These are phyloP conservation scores for Backusella tuberculispora DNA, from an alignment of 192 early-diverging fungal genomes.

Conservation along the genomic window DNA sequence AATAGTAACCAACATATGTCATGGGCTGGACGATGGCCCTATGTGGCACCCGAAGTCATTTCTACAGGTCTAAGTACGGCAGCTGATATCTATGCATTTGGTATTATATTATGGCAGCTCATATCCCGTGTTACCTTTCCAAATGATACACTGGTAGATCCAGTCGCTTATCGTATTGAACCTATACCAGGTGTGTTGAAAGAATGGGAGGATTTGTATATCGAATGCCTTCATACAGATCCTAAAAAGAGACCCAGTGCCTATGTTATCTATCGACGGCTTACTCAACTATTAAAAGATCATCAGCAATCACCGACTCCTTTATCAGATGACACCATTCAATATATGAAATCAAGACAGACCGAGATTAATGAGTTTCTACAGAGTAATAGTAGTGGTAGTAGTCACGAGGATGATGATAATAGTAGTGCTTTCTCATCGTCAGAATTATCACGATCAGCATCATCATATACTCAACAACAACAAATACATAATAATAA, in stretches of 20 bases:
- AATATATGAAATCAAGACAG: slow-evolving; percentile 21
- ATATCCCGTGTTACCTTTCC: slow-evolving; percentile 36
- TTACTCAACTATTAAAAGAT: slow-evolving; percentile 13
- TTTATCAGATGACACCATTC: neutral
- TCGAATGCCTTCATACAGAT: slow-evolving; percentile 21
- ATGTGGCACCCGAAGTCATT: slow-evolving; percentile 33
- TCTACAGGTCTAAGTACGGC: slow-evolving; percentile 22
- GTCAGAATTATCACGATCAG: neutral
- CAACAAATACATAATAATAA: too few relatives aligned
- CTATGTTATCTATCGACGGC: slow-evolving; percentile 18
- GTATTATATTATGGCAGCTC: slow-evolving; percentile 37
- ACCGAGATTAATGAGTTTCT: slow-evolving; percentile 16
- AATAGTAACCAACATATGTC: neutral
- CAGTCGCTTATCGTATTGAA: slow-evolving; percentile 33
- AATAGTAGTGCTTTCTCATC: neutral
- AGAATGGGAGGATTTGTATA: slow-evolving; percentile 27
- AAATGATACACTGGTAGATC: slow-evolving; percentile 29
- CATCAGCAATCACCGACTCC: neutral
- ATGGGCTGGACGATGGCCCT: slow-evolving; percentile 29
- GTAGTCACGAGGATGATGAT: neutral
- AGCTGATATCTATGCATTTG: slow-evolving; percentile 33
- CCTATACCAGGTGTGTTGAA: slow-evolving; percentile 31
- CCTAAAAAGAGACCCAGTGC: slow-evolving; percentile 22
- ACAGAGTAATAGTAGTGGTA: neutral
- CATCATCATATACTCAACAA: neutral